These are phyloP conservation scores for Tricholoma sp. DNA, from an alignment of 768 basidiomycete species.

Conservation along the genomic window DNA sequence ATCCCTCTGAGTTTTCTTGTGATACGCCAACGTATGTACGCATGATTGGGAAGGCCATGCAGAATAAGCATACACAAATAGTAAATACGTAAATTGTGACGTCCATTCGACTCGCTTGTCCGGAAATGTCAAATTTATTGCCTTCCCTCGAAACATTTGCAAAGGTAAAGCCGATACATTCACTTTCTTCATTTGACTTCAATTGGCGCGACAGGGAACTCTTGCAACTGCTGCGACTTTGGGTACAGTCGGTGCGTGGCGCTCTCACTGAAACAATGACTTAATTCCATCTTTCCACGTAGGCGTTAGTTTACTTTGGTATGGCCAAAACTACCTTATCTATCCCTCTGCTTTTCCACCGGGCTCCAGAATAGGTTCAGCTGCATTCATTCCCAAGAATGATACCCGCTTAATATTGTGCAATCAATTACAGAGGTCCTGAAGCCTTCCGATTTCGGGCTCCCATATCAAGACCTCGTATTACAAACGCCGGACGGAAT, in stretches of 20 bases:
- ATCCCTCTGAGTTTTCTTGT: too few relatives aligned
- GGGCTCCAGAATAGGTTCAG: slow-evolving; percentile 69
- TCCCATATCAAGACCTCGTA: slow-evolving; percentile 72
- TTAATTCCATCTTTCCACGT: slow-evolving; percentile 7
- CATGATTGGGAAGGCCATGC: neutral
- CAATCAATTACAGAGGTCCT: slow-evolving; percentile 53
- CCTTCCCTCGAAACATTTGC: slow-evolving; percentile 44
- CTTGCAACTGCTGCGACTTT: slow-evolving; percentile 53
- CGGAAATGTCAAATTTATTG: slow-evolving; percentile 19
- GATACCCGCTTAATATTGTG: slow-evolving; percentile 6
- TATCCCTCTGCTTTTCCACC: slow-evolving; percentile 80
- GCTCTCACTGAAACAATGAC: neutral
- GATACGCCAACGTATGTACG: too few relatives aligned
- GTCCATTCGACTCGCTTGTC: neutral
- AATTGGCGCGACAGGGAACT: slow-evolving; percentile 35
- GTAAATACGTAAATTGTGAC: too few relatives aligned
- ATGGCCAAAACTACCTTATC: slow-evolving; percentile 85
- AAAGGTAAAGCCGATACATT: slow-evolving; percentile 29
- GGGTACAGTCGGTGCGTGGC: slow-evolving; percentile 46
- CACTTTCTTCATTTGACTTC: neutral
- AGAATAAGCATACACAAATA: neutral
- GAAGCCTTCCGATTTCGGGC: slow-evolving; percentile 58
- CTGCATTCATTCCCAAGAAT: neutral
- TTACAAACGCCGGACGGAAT: slow-evolving; percentile 71
- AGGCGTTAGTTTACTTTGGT: slow-evolving; percentile 76